Percentiles rank a stretch among this genome's conserved stretches.
Conservation (phyloP, 345 rosid genomes). For the Melastoma malabathricum region DNA sequence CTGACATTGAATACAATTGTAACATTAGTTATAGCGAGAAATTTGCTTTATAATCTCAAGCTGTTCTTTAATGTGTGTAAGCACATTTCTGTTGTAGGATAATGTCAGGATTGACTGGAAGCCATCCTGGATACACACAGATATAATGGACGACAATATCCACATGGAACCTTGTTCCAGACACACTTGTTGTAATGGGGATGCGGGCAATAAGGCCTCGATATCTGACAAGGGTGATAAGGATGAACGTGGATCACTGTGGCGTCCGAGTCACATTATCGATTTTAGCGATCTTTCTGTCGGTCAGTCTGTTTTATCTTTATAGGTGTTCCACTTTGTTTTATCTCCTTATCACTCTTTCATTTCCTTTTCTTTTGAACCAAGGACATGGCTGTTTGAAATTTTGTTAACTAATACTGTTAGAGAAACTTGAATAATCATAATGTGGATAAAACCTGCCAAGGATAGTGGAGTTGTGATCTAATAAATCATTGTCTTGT, state of each 20-base stretch:
- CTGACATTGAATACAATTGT: too few relatives aligned
- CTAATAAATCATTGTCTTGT: too few relatives aligned
- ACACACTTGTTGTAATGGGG: constrained; percentile 11
- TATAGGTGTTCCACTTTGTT: background rate
- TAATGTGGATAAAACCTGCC: too few relatives aligned
- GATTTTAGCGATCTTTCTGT: constrained; percentile 71
- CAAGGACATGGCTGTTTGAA: too few relatives aligned
- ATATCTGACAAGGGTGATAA: constrained; percentile 14
- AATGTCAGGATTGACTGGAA: constrained; percentile 21
- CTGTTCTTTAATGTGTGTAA: too few relatives aligned
- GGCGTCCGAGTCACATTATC: constrained; percentile 63
- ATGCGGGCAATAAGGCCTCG: constrained; percentile 4
- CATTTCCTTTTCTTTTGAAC: too few relatives aligned
- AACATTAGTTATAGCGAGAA: too few relatives aligned
- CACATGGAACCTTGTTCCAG: constrained; percentile 44
- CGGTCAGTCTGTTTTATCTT: constrained; percentile 29
- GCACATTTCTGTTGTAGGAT: constrained; percentile 27
- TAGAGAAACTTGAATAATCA: too few relatives aligned
- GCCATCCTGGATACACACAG: constrained; percentile 81
- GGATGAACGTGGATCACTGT: constrained; percentile 24
- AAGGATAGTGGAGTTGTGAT: too few relatives aligned
- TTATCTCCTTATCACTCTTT: too few relatives aligned
- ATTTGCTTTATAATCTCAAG: too few relatives aligned
- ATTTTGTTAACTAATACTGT: too few relatives aligned
- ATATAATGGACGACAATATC: constrained; percentile 89